Percentiles rank a stretch among this genome's conserved stretches.
These are phyloP conservation scores for Hymenoscyphus fraxineus DNA, from an alignment of 2,329 filamentous ascomycete genomes.

Conservation along the genomic window DNA sequence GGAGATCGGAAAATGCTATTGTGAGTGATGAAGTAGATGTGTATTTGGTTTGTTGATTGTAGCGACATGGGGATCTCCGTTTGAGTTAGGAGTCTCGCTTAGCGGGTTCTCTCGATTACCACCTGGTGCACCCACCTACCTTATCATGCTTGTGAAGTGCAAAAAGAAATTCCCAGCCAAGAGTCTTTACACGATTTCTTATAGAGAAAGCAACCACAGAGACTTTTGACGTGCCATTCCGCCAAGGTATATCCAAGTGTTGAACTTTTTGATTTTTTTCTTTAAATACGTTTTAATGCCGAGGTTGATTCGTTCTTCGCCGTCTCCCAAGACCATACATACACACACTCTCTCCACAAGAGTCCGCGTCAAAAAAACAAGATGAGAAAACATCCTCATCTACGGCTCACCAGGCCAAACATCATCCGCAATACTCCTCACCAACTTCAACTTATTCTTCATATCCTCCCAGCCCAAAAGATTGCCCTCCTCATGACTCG, in stretches of 20 bases:
- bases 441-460: conserved; percentile 68
- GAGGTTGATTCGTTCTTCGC: conserved; percentile 4
- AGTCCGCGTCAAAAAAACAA: not conserved
- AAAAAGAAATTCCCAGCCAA: too few species aligned
- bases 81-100: too few species aligned
- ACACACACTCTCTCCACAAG: not conserved
- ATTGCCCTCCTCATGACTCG: conserved; percentile 64
- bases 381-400: not conserved
- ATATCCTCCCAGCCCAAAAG: conserved; percentile 67
- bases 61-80: too few species aligned
- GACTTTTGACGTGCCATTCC: too few species aligned
- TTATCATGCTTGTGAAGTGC: too few species aligned
- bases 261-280: not conserved
- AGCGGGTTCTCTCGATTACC: too few species aligned
- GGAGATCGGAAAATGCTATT: too few species aligned
- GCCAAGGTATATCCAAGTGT: not conserved
- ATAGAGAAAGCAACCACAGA: too few species aligned
- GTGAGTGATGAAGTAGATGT: too few species aligned
- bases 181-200: too few species aligned
- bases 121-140: too few species aligned
- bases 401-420: conserved; percentile 52
- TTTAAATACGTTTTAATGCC: not conserved
- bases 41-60: too few species aligned
- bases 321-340: not conserved
- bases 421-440: conserved; percentile 68